phyloP scores from a whole-genome alignment of 2,329 filamentous ascomycete species.

The Trichoderma arundinaceum region DNA sequence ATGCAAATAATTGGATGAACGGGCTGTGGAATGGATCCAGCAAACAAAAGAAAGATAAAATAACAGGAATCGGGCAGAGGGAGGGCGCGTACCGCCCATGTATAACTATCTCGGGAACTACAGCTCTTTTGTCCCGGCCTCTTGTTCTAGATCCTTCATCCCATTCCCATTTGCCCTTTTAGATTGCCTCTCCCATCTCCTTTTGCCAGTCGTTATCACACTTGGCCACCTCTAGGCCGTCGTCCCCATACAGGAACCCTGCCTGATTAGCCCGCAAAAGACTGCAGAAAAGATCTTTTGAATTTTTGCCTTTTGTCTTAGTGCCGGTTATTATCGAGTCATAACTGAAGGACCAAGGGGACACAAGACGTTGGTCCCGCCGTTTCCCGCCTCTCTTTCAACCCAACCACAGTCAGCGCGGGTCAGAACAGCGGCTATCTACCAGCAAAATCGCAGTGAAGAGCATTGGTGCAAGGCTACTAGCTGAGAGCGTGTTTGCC shows the following conservation, averaged over 20 bases:
- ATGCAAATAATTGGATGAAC: constrained; percentile 29
- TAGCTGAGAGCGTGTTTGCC: background rate
- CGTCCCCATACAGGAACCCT: background rate
- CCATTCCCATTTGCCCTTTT: background rate
- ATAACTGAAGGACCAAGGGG: constrained; percentile 24
- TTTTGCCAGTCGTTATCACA: background rate
- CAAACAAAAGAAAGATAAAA: constrained; percentile 6
- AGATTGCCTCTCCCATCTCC: background rate
- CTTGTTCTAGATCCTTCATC: constrained; percentile 8
- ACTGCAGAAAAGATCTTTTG: background rate
- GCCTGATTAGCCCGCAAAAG: constrained; percentile 4
- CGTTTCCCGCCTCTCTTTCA: constrained; percentile 19
- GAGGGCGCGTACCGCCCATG: constrained; percentile 9
- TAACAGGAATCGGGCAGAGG: constrained; percentile 18
- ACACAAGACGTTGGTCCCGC: constrained; percentile 30
- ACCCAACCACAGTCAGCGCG: background rate
- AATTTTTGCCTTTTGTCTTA: background rate
- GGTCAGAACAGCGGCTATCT: background rate
- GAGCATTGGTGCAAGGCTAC: background rate
- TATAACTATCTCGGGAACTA: constrained; percentile 25
- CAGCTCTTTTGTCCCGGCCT: constrained; percentile 15
- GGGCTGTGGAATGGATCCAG: constrained; percentile 18
- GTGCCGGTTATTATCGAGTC: constrained; percentile 13
- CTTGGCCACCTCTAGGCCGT: background rate
- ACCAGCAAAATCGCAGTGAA: background rate